These are phyloP conservation scores for Alternaria panax DNA, from an alignment of 2,329 filamentous ascomycete genomes.

Conservation along the genomic window DNA sequence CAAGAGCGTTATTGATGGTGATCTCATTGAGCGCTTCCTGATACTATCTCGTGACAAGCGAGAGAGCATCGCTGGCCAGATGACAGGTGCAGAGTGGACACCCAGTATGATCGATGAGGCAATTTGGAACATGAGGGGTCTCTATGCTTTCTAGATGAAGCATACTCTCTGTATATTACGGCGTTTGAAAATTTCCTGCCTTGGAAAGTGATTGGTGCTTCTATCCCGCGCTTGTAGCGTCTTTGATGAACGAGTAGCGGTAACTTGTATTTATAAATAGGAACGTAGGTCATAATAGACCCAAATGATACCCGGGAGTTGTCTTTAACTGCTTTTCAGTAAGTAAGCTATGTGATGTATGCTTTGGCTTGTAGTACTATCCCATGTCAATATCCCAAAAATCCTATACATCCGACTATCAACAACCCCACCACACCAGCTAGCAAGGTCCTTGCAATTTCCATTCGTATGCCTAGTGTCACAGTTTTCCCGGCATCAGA, in stretches of 20 bases:
- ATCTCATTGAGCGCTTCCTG: constrained; percentile 91
- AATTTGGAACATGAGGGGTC: constrained; percentile 61
- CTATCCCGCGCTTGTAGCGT: neutral
- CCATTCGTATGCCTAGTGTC: no score
- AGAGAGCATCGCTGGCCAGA: constrained; percentile 90
- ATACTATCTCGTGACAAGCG: constrained; percentile 87
- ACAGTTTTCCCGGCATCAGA: no score
- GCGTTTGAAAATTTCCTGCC: constrained; percentile 12
- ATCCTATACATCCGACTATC: no score
- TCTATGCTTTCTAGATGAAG: constrained; percentile 41
- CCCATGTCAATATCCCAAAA: no score
- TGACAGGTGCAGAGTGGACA: constrained; percentile 75
- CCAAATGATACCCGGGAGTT: constrained; percentile 15
- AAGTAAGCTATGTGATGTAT: no score
- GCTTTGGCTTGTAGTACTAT: no score
- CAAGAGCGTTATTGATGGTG: constrained; percentile 96
- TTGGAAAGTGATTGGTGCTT: constrained; percentile 3
- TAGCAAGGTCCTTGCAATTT: no score
- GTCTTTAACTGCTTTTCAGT: no score
- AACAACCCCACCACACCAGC: no score
- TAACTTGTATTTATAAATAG: constrained; percentile 17
- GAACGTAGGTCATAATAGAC: constrained; percentile 15
- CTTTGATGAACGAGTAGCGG: neutral
- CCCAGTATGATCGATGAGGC: constrained; percentile 94
- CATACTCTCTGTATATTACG: neutral